These are phyloP conservation scores for Sanghuangporus weigelae DNA, from an alignment of 1,284 basidiomycete species.

Conservation along the genomic window DNA sequence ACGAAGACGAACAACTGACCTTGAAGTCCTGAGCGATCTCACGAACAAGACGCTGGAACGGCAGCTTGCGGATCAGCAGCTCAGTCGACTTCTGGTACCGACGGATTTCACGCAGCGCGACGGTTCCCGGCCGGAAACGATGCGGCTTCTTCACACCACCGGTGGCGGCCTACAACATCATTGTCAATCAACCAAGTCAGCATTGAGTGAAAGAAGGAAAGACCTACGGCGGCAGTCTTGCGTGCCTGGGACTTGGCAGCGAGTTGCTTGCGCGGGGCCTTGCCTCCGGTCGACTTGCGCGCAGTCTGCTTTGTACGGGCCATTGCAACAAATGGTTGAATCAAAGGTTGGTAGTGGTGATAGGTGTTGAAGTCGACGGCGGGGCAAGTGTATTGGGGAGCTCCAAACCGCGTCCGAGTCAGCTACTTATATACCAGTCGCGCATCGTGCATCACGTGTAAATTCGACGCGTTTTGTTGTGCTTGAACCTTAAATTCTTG, in stretches of 20 bases:
- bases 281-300: slow-evolving; percentile 58
- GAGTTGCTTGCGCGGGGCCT: slow-evolving; percentile 66
- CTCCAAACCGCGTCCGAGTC: not conserved
- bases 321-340: slow-evolving; percentile 22
- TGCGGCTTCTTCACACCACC: slow-evolving; percentile 84
- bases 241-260: slow-evolving; percentile 57
- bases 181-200: not conserved
- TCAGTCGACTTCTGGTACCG: slow-evolving; percentile 82
- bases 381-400: slow-evolving; percentile 12
- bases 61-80: slow-evolving; percentile 73
- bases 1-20: slow-evolving; percentile 16
- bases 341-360: not conserved
- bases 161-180: slow-evolving; percentile 37
- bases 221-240: slow-evolving; percentile 31
- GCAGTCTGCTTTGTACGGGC: slow-evolving; percentile 52
- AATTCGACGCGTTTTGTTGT: slow-evolving; percentile 10
- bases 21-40: slow-evolving; percentile 60
- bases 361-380: slow-evolving; percentile 16
- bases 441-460: slow-evolving; percentile 13
- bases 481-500: slow-evolving; percentile 9
- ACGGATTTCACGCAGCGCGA: slow-evolving; percentile 82
- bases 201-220: slow-evolving; percentile 16
- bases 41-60: slow-evolving; percentile 65
- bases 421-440: slow-evolving; percentile 2
- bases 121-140: slow-evolving; percentile 59